Evolutionary conservation across 83 land plant genomes (phyloP).

Genomic region (Larix sibirica): DNA sequence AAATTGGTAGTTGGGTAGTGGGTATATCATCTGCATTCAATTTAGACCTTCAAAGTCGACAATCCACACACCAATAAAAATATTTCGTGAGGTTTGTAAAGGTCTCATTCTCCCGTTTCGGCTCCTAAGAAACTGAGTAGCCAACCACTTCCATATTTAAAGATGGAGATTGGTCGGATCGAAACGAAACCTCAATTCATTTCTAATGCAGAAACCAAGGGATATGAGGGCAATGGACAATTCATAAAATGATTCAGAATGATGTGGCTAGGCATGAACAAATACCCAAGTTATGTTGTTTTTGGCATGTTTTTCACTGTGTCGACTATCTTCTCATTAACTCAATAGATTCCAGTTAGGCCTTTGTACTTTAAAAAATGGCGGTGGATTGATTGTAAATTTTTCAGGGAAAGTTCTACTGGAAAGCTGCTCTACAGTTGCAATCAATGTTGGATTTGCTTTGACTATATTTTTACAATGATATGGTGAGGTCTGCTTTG

Average conservation of each 20-base stretch:
- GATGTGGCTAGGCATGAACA: background rate
- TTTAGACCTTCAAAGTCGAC: too few species aligned
- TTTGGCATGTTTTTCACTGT: background rate
- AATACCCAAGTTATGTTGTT: background rate
- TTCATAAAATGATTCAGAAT: background rate
- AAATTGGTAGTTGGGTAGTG: too few species aligned
- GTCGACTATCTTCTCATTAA: background rate
- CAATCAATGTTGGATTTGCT: background rate
- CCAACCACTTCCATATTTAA: too few species aligned
- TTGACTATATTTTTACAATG: too few species aligned
- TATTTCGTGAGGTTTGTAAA: too few species aligned
- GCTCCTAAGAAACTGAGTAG: too few species aligned
- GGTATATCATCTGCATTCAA: background rate
- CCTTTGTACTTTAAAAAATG: background rate
- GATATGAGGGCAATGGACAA: constrained; percentile 16
- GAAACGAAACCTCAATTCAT: too few species aligned
- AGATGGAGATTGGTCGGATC: too few species aligned
- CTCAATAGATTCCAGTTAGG: background rate
- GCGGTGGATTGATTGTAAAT: background rate
- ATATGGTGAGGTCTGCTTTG: background rate
- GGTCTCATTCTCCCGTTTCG: too few species aligned
- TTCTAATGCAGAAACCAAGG: constrained; percentile 1
- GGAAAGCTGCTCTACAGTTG: background rate
- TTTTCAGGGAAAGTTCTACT: background rate
- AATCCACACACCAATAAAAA: too few species aligned